Percentiles rank a stretch among this genome's conserved stretches.
These are phyloP conservation scores for Epichloe gansuensis DNA, from an alignment of 2,329 filamentous ascomycete genomes.

Conservation along the genomic window DNA sequence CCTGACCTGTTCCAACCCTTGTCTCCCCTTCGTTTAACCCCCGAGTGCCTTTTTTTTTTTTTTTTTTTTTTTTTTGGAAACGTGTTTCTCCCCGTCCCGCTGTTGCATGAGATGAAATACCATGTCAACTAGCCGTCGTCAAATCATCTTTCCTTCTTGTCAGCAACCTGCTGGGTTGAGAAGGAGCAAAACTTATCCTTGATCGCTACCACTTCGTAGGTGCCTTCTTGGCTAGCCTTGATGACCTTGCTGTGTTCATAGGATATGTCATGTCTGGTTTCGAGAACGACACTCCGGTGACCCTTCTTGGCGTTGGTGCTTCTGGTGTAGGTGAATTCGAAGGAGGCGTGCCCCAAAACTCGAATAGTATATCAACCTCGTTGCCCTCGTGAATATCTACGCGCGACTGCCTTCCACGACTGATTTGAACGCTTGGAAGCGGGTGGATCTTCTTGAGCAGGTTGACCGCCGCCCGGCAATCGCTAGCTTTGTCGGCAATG, in stretches of 20 bases:
- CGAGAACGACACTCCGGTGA: conserved; percentile 67
- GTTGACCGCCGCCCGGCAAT: conserved; percentile 70
- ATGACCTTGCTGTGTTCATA: conserved; percentile 73
- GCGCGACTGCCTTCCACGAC: conserved; percentile 65
- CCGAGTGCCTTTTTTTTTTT: background rate
- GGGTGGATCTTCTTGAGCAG: conserved; percentile 79
- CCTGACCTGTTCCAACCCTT: background rate
- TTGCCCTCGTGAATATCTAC: conserved; percentile 96
- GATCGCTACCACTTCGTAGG: conserved; percentile 93
- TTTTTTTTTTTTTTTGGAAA: conserved; percentile 9
- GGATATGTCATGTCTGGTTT: conserved; percentile 80
- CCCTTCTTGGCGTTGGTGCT: conserved; percentile 75
- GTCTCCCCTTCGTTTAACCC: conserved; percentile 27
- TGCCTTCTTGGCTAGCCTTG: conserved; percentile 82
- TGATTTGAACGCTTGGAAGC: conserved; percentile 83
- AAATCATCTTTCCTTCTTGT: conserved; percentile 27
- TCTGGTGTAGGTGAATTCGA: conserved; percentile 94
- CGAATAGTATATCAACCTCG: conserved; percentile 83
- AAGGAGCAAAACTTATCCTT: conserved; percentile 90
- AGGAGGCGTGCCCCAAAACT: conserved; percentile 90
- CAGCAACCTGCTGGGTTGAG: conserved; percentile 51
- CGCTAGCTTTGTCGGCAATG: conserved; percentile 75
- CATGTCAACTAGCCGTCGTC: background rate
- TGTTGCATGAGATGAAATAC: too few relatives aligned
- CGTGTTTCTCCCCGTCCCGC: conserved; percentile 14